Base-by-base conservation (phyloP, 352 stramenopile genomes). In the Thalassiosira tumida region DNA sequence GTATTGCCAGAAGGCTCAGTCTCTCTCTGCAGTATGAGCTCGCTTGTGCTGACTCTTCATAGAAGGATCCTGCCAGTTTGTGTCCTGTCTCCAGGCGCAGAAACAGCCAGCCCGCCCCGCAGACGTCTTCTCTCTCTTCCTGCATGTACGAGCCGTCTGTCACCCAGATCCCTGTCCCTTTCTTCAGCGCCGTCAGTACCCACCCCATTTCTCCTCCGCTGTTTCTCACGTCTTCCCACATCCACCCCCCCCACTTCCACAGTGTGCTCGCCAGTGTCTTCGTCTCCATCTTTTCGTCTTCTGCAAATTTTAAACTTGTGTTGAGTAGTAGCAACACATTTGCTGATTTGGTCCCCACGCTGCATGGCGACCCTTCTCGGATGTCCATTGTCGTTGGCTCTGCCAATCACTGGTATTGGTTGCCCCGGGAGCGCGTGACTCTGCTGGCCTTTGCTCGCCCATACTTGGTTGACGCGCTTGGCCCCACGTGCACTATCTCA, bases 121-220 rank as follows among this genome's bases (percentile, higher is more conserved):
- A 72, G 50, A 81, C 33, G 62, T 41, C 14, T 0, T 65, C 65
- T 4, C 43, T 26, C 1, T 81, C 10, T 15, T 69, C n/a, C 3
- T 59, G 5, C 24, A 73, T 79, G 43, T 81, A 87, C 2, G 80
- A 81, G 38, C 80, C 80, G 59, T 87, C 65, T 26, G 80, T 80
- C 1, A 87, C 80, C 80, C 35, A 73, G 1, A 80, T 70, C 0
- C 29, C 67, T 15, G 80, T 81, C 1, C 41, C 41, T 24, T 87
- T 79, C 7, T 40, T 35, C 1, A 87, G n/a, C 6, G 41, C 67
- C 2, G 67, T 33, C n/a, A 80, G 65, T 29, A 81, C 31, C 80
- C 80, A 87, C 1, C 0, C 1, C 0, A 87, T 3, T 14, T 67
- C 26, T 41, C 14, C 4, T 2, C 72, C 72, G 14, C 67, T 38